Base-by-base conservation (phyloP, 2,329 filamentous ascomycete genomes). In the Fusarium scirpi region DNA sequence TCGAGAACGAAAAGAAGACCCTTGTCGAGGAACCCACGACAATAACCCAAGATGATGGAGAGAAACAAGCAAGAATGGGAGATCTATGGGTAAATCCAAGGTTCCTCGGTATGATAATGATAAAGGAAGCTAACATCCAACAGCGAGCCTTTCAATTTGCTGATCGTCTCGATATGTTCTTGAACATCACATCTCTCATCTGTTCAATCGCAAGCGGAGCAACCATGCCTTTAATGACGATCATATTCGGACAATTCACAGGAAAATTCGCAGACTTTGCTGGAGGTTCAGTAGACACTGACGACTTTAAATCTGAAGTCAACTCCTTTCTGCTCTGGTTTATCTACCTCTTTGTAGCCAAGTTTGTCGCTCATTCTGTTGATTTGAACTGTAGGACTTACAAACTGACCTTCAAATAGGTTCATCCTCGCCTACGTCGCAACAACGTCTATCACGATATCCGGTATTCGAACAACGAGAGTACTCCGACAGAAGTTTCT, bases 101-200 rank as follows among this genome's bases (percentile, higher is more conserved):
- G 8, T n/a, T 5, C 3, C 12, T 6, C 3, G 5, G 2, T 13
- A 20, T n/a, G 4, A 12, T 12, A 15, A 20, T n/a, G 7, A 5
- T 22, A 5, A 6, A 22, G 1, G 20, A n/a, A 32, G n/a, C 51
- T 68, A 40, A 61, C 41, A 18, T 4, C 5, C 11, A 2, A 5
- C 8, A 69, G 67, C 61, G 67, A 18, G 67, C 65, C n/a, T 70
- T 70, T 8, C 45, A 49, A 18, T 70, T 66, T n/a, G 67, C 66
- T 22, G 67, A 69, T n/a, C 62, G 61, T 13, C 52, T 66, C n/a
- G 67, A 69, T 13, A 66, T 61, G 61, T 24, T 53, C 12, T 57
- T 69, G 15, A 69, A 69, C 27, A 15, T 62, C 30, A 69, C 32
- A 16, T 54, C 51, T 4, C 41, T 69, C 7, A 30, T 66, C 27